Evolutionary conservation across 768 basidiomycete species (phyloP).

Genomic region (Astraeus odoratus): DNA sequence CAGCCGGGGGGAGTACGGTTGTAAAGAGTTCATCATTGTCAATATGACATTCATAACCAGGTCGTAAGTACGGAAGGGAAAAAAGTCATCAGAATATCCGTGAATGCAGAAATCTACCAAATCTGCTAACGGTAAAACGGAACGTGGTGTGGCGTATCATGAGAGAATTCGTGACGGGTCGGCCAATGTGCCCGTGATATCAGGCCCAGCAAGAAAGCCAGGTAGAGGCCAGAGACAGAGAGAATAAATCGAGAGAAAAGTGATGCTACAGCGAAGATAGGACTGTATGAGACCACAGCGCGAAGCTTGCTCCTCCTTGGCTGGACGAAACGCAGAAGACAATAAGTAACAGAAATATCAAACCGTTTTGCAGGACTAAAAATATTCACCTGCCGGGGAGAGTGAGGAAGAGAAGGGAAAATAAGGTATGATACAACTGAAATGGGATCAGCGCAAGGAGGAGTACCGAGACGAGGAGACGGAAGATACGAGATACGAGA

Average conservation of each 20-base stretch:
- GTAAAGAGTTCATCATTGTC: conserved; percentile 18
- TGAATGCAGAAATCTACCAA: conserved; percentile 28
- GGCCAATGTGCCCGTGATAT: conserved; percentile 6
- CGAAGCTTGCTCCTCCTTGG: conserved; percentile 27
- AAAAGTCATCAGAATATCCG: conserved; percentile 13
- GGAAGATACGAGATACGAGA: conserved; percentile 13
- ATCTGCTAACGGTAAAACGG: conserved; percentile 17
- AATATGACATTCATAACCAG: conserved; percentile 18
- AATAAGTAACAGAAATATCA: conserved; percentile 28
- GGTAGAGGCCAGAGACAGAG: conserved; percentile 15
- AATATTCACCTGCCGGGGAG: conserved; percentile 26
- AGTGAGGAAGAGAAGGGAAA: conserved; percentile 14
- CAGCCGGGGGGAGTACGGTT: conserved; percentile 6
- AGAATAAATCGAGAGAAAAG: conserved; percentile 13
- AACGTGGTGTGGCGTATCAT: conserved; percentile 10
- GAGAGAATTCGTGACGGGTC: conserved; percentile 9
- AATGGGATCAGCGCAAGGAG: conserved; percentile 27
- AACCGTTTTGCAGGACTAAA: conserved; percentile 17
- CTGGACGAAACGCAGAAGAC: conserved; percentile 29
- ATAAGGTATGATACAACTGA: conserved; percentile 27
- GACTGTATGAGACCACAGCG: conserved; percentile 24
- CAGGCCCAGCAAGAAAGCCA: conserved; percentile 15
- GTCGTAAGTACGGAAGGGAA: conserved; percentile 9
- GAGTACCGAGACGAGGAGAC: conserved; percentile 14
- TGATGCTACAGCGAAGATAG: conserved; percentile 29